Base-by-base conservation (phyloP, 108 stramenopile species). In the Ochromonas danica region DNA sequence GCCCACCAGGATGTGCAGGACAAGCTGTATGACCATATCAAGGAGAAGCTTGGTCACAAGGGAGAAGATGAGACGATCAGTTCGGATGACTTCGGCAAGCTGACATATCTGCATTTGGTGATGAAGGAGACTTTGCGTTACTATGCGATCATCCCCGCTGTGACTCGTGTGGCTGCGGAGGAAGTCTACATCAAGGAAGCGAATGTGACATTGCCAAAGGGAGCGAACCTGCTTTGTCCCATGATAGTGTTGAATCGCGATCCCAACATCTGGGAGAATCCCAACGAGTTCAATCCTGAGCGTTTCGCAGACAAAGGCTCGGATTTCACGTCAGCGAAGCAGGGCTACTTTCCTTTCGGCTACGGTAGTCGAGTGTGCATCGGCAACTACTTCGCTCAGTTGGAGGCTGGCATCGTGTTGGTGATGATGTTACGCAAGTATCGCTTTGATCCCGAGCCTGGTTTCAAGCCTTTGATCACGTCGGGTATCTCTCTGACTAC, bases 301-400 rank as follows among this genome's bases (percentile, higher is more conserved):
- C 62, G 84, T 1, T 82, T 72, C 65, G 78, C 72, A 42, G 61
- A 70, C 45, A 70, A 62, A 42, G 70, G 27, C 28, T 2, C 3
- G 33, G 72, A 75, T 75, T 75, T 57, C 72, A 75, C 72, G 17
- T 77, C 72, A 22, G 71, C 80, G 0, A 71, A 61, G 42, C 39
- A 82, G 31, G 84, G 84, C 0, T 85, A 61, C 78, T 41, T 85
- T 39, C 84, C 84, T 36, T 85, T 85, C 43, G 84, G 75, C 27
- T 85, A 82, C 78, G 81, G 81, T 36, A 62, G 36, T 61, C 42
- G 84, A 17, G 67, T 77, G 1, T 85, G 84, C 80, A 78, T 85
- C 45, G 84, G 84, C 33, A 60, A 79, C 60, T 61, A 71, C 0
- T 43, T 85, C 40, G 81, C 84, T 0, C 36, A 81, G 33, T 42